Base-by-base conservation (phyloP, 2,329 filamentous ascomycete species). In the Epichloe festucae region DNA sequence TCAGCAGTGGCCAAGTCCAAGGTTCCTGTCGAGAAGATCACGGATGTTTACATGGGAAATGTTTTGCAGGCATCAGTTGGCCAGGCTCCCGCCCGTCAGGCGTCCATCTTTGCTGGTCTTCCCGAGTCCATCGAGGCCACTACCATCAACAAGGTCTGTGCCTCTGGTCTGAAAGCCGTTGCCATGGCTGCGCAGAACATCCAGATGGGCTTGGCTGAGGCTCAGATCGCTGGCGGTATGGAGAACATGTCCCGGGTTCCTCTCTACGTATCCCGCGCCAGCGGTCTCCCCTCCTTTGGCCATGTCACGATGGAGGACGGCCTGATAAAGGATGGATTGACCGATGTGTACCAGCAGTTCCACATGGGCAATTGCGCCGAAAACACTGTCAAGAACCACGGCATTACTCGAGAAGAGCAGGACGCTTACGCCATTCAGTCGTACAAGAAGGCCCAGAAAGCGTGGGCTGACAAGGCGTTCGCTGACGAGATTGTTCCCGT, bases 291-390 rank as follows among this genome's bases (percentile, higher is more conserved):
- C 1, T 74, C 89, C 0, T 96, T 97, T 62, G 93, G 93, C 36
- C 82, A 95, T 61, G 75, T 93, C 59, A 86, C 86, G 68, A 73
- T 95, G 68, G 85, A 95, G 67, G 93, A 98, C 63, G 93, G 91
- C 0, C 71, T 98, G 61, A 85, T 97, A 65, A 93, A 93, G 68
- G 93, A 98, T 63, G 93, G 93, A 0, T 71, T 98, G 55, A 95
- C 89, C 74, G 93, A 98, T 65, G 91, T 95, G 14, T 98, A 96
- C 70, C 89, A 95, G 67, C 81, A 95, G 65, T 86, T 96, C 63
- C 93, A 97, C 70, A 98, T 98, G 93, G 93, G 93, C 43, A 89
- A 93, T 60, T 98, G 93, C 65, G 90, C 90, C 15, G 93, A 98
- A 73, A 88, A 85, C 59, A 96, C 91, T 2, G 93, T 87, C 46